Base-by-base conservation (phyloP, 2,329 filamentous ascomycete genomes). In the Lachnellula occidentalis region DNA sequence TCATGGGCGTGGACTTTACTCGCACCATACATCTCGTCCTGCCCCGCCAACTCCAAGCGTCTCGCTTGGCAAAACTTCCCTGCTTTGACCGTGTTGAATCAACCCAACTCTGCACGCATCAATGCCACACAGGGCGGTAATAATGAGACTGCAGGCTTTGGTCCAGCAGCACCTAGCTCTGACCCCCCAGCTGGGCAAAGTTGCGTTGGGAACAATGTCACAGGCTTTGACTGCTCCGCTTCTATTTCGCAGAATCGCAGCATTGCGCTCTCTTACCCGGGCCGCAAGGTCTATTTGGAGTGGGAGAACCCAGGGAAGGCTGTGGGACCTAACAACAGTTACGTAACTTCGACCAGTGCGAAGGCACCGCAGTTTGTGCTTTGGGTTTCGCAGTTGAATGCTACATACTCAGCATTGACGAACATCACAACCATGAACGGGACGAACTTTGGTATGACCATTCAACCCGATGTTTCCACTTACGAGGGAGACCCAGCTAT, bases 41-140 rank as follows among this genome's bases (percentile, higher is more conserved):
- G 90, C 69, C 89, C 90, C 0, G 73, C 72, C 43, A 82, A 86
- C 68, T 83, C 86, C 61, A 92, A 88, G 1, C 82, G 88, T 6
- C 75, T 95, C 31, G 79, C 83, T 22, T 95, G 90, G 89, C 87
- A 92, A 69, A 95, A 95, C 74, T 92, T 89, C 73, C 90, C 89
- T 0, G 78, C 80, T 0, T 73, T 94, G 15, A 76, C 79, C 62
- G 76, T 94, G 48, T 74, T 87, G 31, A 92, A 92, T 72, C 85
- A 92, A 67, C 85, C 89, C 2, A 92, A 92, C 70, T 79, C 85
- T 21, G 83, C 82, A 56, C 81, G 86, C 24, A 75, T 83, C 67
- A 81, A 87, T 53, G 81, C 81, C 14, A 81, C 85, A 4, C 71
- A 81, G 58, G 80, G 78, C 6, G 79, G 76, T 1, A 76, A 74